These are phyloP conservation scores for Xylaria longipes DNA, from an alignment of 495 filamentous ascomycete species.

Conservation along the genomic window DNA sequence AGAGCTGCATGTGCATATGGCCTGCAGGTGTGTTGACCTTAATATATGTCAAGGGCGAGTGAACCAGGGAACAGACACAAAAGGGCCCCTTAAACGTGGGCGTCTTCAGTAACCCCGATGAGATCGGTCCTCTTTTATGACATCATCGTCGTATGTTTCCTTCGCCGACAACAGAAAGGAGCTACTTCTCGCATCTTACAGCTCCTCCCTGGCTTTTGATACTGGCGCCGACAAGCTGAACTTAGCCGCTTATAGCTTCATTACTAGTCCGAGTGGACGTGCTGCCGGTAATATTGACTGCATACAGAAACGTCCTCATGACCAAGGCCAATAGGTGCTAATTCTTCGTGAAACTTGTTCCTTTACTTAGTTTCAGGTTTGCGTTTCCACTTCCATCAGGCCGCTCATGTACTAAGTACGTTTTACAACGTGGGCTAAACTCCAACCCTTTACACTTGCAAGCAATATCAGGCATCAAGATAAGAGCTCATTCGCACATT, in stretches of 20 bases:
- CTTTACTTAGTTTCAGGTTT: conserved; percentile 7
- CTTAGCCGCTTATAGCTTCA: conserved; percentile 2
- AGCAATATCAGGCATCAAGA: neutral
- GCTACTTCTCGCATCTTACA: neutral
- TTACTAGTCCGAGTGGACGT: conserved; percentile 2
- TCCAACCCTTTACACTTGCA: neutral
- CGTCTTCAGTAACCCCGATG: conserved; percentile 6
- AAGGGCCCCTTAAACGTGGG: conserved; percentile 11
- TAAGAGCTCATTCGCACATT: neutral
- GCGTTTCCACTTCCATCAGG: neutral
- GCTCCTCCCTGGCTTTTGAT: neutral
- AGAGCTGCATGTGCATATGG: conserved; percentile 15
- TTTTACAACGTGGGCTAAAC: neutral
- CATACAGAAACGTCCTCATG: neutral
- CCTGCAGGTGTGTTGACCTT: conserved; percentile 10
- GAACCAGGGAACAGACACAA: conserved; percentile 8
- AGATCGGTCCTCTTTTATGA: conserved; percentile 20
- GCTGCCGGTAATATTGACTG: neutral
- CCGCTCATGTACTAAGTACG: neutral
- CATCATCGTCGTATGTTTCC: conserved; percentile 21
- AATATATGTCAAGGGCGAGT: conserved; percentile 2
- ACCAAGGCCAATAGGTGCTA: neutral
- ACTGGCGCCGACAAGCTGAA: conserved; percentile 1
- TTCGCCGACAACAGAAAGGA: conserved; percentile 9
- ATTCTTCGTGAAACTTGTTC: neutral